A percentile compares a stretch with the other conserved stretches of the same genome.
Conservation (phyloP, 2,329 filamentous ascomycete species). For the Phaeophleospora eucalypticola region DNA sequence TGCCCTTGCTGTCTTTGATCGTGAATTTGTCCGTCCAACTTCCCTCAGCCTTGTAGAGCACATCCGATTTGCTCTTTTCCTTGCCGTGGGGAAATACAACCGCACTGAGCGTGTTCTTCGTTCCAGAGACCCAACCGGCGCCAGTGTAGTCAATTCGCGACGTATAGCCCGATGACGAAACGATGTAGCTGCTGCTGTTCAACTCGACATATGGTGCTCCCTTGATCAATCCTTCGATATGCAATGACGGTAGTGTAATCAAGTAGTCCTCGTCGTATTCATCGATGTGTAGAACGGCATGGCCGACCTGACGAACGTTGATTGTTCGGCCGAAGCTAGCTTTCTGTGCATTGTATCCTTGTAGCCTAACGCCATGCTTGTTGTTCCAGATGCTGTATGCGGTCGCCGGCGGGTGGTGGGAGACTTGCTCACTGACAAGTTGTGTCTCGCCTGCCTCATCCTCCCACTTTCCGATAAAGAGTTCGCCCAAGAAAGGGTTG, state of each 20-base stretch:
- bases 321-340: slow-evolving; percentile 92
- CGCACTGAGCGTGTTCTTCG: slow-evolving; percentile 87
- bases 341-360: slow-evolving; percentile 94
- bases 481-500: slow-evolving; percentile 92
- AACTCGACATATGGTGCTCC: slow-evolving; percentile 87
- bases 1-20: slow-evolving; percentile 63
- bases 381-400: slow-evolving; percentile 90
- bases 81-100: slow-evolving; percentile 64
- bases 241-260: slow-evolving; percentile 84
- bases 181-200: slow-evolving; percentile 78
- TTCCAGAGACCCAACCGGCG: slow-evolving; percentile 90
- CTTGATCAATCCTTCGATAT: slow-evolving; percentile 89
- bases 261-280: slow-evolving; percentile 68
- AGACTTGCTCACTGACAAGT: slow-evolving; percentile 91
- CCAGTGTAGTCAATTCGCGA: slow-evolving; percentile 90
- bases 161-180: slow-evolving; percentile 79
- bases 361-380: slow-evolving; percentile 68
- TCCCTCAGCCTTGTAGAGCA: slow-evolving; percentile 76
- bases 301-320: slow-evolving; percentile 74
- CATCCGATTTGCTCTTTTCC: slow-evolving; percentile 58
- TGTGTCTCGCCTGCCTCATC: slow-evolving; percentile 77
- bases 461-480: slow-evolving; percentile 89
- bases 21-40: slow-evolving; percentile 85
- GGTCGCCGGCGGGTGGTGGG: slow-evolving; percentile 91
- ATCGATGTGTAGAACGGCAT: slow-evolving; percentile 76